Conservation (phyloP, 176 grass and related monocot species). For the Saccharum officinarum region DNA sequence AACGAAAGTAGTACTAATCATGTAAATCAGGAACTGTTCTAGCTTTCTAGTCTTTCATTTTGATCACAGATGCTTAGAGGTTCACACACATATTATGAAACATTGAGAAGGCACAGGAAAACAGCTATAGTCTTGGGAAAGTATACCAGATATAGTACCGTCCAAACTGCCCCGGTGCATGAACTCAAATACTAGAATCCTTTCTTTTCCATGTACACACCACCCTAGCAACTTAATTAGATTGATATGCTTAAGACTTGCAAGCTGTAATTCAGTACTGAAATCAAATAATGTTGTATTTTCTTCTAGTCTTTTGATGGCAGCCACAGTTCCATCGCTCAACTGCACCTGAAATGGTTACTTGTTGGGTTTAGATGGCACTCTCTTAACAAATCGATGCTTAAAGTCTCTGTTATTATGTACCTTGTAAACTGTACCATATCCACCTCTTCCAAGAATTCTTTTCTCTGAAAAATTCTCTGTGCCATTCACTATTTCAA, state of each 20-base stretch:
- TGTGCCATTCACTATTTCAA: conserved; percentile 17
- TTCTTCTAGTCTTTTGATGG: conserved; percentile 29
- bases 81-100: background rate
- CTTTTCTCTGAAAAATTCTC: background rate
- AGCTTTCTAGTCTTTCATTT: background rate
- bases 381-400: background rate
- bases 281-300: background rate
- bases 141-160: background rate
- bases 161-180: background rate
- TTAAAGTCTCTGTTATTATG: background rate
- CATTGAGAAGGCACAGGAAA: background rate
- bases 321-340: conserved; percentile 9
- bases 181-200: conserved; percentile 29
- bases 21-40: background rate
- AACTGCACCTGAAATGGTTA: conserved; percentile 29
- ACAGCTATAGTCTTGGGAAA: background rate
- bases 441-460: conserved; percentile 5
- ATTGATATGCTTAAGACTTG: conserved; percentile 22
- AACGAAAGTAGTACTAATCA: no score
- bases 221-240: conserved; percentile 28
- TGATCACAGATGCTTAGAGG: background rate
- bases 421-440: conserved; percentile 43
- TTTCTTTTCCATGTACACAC: conserved; percentile 31
- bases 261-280: conserved; percentile 18
- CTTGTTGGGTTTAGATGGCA: background rate